Conservation (phyloP, 2,329 filamentous ascomycete species). For the Colletotrichum trifolii region DNA sequence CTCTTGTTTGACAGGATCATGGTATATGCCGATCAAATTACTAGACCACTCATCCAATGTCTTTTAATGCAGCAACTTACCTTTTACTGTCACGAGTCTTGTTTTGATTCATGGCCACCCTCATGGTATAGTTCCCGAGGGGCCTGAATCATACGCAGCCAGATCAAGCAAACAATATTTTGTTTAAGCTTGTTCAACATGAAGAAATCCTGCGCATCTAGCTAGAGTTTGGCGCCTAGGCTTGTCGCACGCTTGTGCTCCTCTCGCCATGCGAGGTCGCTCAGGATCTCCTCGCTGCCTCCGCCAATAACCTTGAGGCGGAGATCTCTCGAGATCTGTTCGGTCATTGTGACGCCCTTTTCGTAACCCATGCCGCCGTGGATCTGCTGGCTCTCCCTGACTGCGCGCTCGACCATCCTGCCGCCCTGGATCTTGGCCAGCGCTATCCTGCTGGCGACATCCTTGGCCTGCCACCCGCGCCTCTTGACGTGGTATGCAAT, state of each 20-base stretch:
- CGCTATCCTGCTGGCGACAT: constrained; percentile 45
- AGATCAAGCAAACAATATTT: not conserved
- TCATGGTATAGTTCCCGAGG: not conserved
- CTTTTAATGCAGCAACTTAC: too few species aligned
- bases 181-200: constrained; percentile 8
- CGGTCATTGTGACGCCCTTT: constrained; percentile 58
- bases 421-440: constrained; percentile 61
- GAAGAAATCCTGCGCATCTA: not conserved
- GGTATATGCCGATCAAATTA: too few species aligned
- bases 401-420: constrained; percentile 59
- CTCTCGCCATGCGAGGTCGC: constrained; percentile 62
- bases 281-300: constrained; percentile 66
- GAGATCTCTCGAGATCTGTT: constrained; percentile 65
- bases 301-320: constrained; percentile 64
- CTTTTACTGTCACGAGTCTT: too few species aligned
- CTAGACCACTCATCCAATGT: too few species aligned
- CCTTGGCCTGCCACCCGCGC: constrained; percentile 40
- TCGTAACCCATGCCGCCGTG: constrained; percentile 65
- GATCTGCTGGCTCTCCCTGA: constrained; percentile 64
- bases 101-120: not conserved
- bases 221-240: constrained; percentile 23
- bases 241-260: constrained; percentile 43
- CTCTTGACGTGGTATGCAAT: constrained; percentile 64
- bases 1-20: too few species aligned
- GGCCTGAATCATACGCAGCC: too few species aligned